Evolutionary conservation across 2,329 filamentous ascomycete species (phyloP), one percentile per base, ranked within the genome.

Genomic region (Cytospora mali): DNA sequence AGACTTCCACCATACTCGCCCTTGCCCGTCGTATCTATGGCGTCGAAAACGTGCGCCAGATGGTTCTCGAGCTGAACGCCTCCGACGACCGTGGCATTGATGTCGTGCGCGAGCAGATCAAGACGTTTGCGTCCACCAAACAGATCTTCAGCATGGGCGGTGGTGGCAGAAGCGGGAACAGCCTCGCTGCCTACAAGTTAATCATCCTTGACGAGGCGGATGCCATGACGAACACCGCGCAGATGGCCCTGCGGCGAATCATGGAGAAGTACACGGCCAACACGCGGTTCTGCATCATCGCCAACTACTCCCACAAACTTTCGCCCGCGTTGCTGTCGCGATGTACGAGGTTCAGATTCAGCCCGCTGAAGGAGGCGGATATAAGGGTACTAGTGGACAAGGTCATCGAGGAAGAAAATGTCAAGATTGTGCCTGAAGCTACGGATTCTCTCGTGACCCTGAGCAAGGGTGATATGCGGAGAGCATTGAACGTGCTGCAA

Each of bases 221-320:
- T 75, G 95, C 95, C 59, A 99, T 99, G 95, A 99, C 95, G n/a
- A 90, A 92, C 59, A 96, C 94, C 0, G 95, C 95, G 6, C 95
- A 99, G 77, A 99, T 99, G 94, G 95, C 95, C 0, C 81, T 99
- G 61, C 86, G 95, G 66, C 84, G 95, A 54, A 98, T 99, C 73
- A 99, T 99, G 95, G 95, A 99, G 74, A 97, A 97, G 79, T 99
- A 99, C 79, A 99, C 95, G 0, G 91, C 91, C 64, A 99, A 99
- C 79, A 97, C 95, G 2, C 84, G 95, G 58, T 99, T 99, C 79
- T 98, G 94, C 79, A 92, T 99, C 73, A 98, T 99, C 70, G 95
- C 95, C 70, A 99, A 99, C 78, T 99, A 99, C 77, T 95, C 95
- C 31, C 95, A 99, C 80, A 99, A 99, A 77, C 87, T 99, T 46